Base-by-base conservation (phyloP, 78 protist species). In the Carpediemonas membranifera region DNA sequence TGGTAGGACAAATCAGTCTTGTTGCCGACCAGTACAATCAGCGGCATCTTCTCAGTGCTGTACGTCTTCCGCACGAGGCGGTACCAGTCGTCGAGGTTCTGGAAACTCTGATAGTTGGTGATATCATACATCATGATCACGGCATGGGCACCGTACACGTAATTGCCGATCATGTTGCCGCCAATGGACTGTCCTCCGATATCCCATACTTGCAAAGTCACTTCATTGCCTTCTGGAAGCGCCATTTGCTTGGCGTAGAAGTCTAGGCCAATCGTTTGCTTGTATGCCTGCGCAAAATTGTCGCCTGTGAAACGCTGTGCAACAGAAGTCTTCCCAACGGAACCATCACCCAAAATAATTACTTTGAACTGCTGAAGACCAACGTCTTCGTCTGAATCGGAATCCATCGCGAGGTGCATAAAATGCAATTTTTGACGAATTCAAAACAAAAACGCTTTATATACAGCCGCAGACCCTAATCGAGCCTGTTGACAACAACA, bases 141-240 rank as follows among this genome's bases (percentile, higher is more conserved):
- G 0, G 83, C 82, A 39, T 75, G 9, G 24, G 79, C 41, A 25
- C 85, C 90, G 15, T 27, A 74, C 19, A 85, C 67, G 80, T 85
- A 85, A 35, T 67, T 81, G 27, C 44, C 25, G 24, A 85, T 66
- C 86, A 81, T 81, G 47, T 73, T 71, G 59, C 80, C 59, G 34
- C 90, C 86, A 0, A 85, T 63, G 31, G 69, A 71, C 71, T 85
- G 90, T 2, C 90, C 90, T 2, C 90, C 90, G 37, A 85, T 85
- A 60, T 85, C 90, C 90, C 90, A 85, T 0, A 80, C 35, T 52
- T 71, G 74, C 3, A 85, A 59, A 19, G 71, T 69, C 3, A 50
- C 83, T 2, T 55, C 0, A 21, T 37, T 37, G 16, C 33, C 51
- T 31, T 51, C 47, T 16, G 76, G 80, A 1, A 85, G 71, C 56